Percentiles rank a stretch among this genome's conserved stretches.
Conservation (phyloP, 805 yeast genomes). For the Yamadazyma olivae region DNA sequence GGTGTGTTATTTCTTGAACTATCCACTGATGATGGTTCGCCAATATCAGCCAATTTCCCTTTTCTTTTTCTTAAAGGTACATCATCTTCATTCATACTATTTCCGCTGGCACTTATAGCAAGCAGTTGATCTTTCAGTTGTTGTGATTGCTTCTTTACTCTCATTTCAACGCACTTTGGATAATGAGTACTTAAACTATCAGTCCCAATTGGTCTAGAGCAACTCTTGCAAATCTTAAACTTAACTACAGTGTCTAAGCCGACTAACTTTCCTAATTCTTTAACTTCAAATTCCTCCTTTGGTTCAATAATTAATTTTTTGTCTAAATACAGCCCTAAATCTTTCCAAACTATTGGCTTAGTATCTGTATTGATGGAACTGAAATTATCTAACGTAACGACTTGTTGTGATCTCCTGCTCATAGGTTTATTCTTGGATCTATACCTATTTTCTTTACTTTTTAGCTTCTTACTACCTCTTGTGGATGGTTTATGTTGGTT, state of each 20-base stretch:
- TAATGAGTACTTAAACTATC: slow-evolving; percentile 30
- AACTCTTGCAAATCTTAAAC: slow-evolving; percentile 37
- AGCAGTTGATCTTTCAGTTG: too few species aligned
- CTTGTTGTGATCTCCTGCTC: slow-evolving; percentile 5
- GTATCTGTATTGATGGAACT: slow-evolving; percentile 7
- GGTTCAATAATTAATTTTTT: slow-evolving; percentile 31
- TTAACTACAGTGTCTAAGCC: slow-evolving; percentile 8
- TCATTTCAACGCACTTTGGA: slow-evolving; percentile 37
- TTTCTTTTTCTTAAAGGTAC: slow-evolving; percentile 23
- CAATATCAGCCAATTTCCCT: slow-evolving; percentile 26
- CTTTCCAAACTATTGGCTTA: slow-evolving; percentile 40
- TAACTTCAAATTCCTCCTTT: slow-evolving; percentile 3
- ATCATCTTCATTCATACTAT: slow-evolving; percentile 7
- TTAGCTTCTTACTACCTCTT: background rate
- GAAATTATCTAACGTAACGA: slow-evolving; percentile 12
- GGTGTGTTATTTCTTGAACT: slow-evolving; percentile 39
- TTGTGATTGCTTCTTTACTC: slow-evolving; percentile 21
- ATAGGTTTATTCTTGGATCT: background rate
- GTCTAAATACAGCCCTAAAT: slow-evolving; percentile 41
- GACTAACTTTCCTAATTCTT: background rate
- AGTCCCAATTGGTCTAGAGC: slow-evolving; percentile 40
- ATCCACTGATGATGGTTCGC: slow-evolving; percentile 37
- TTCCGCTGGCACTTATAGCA: background rate
- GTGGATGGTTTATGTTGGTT: too few species aligned
- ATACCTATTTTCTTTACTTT: background rate